These are phyloP conservation scores for Mycena polygramma DNA, from an alignment of 768 basidiomycete species.

Conservation along the genomic window DNA sequence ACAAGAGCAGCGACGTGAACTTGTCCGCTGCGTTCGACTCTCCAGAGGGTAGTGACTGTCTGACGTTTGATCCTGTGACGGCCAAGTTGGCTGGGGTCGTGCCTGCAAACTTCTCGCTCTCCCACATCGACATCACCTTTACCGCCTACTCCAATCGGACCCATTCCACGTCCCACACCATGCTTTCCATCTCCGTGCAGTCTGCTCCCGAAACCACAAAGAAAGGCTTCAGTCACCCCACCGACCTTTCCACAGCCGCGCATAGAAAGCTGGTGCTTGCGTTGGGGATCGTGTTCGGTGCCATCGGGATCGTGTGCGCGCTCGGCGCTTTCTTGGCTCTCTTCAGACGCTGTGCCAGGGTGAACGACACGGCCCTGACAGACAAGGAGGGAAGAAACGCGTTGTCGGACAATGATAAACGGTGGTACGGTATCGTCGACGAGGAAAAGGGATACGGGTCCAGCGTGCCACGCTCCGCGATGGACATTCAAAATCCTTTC, in stretches of 20 bases:
- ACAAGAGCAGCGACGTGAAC: slow-evolving; percentile 59
- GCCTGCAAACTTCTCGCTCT: slow-evolving; percentile 57
- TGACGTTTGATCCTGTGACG: slow-evolving; percentile 63
- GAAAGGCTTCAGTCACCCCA: slow-evolving; percentile 48
- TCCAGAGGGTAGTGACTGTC: slow-evolving; percentile 57
- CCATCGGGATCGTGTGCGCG: slow-evolving; percentile 69
- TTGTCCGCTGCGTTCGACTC: slow-evolving; percentile 72
- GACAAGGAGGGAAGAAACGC: slow-evolving; percentile 70
- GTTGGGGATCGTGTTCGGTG: slow-evolving; percentile 71
- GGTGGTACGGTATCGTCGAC: slow-evolving; percentile 72
- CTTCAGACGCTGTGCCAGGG: slow-evolving; percentile 67
- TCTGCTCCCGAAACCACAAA: slow-evolving; percentile 54
- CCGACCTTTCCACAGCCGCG: slow-evolving; percentile 55
- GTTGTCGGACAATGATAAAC: slow-evolving; percentile 75
- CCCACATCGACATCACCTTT: slow-evolving; percentile 67
- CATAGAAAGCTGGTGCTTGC: slow-evolving; percentile 68
- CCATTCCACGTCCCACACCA: slow-evolving; percentile 80
- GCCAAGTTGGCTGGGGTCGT: slow-evolving; percentile 69
- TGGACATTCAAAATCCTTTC: slow-evolving; percentile 38
- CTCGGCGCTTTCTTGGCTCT: slow-evolving; percentile 68
- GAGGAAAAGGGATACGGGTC: slow-evolving; percentile 45
- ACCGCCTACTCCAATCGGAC: slow-evolving; percentile 76
- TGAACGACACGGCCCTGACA: slow-evolving; percentile 71
- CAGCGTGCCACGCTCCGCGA: slow-evolving; percentile 40
- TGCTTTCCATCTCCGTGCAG: slow-evolving; percentile 63